Evolutionary conservation across 2,329 filamentous ascomycete species (phyloP), one percentile per base, ranked within the genome.

Genomic region (Colletotrichum simmondsii): DNA sequence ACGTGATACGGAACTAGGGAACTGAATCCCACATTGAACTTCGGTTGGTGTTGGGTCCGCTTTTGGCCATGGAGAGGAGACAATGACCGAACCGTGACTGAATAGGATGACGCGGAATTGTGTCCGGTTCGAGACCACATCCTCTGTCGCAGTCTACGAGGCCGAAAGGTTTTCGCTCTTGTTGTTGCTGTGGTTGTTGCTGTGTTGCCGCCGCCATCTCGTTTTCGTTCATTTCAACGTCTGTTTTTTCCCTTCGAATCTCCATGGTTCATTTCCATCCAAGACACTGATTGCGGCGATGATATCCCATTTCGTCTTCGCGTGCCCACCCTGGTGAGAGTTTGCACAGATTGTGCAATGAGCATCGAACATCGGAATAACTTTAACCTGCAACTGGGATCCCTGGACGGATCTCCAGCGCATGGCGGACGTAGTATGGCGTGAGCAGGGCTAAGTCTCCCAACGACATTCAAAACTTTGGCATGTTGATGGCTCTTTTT

Each of bases 341-440:
- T 49, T 64, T 53, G n/a, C 49, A 35, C 61, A 57, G 58, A 24
- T 49, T 64, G 24, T 32, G 35, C 35, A 22, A 49, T 49, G 61
- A 61, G 42, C 56, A 53, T 57, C 37, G 8, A 53, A n/a, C 22
- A 37, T 62, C 19, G 63, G 35, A 16, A 57, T 30, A 68, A 67
- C 46, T 52, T 61, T 49, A 49, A 65, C 37, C 37, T 30, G 46
- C 22, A 53, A 28, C 42, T 69, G 42, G 69, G 65, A 63, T 69
- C 69, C 69, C 69, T 22, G 16, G 65, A 35, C 32, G 22, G 65
- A 72, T 69, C 49, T 72, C 46, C 58, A 42, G 35, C 53, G 58
- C 65, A 64, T 64, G 59, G 57, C 46, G 57, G 54, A 30, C 56
- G 57, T 49, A 32, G 28, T 46, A 49, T 71, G 64, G 65, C 30